Conservation (phyloP, 345 rosid species). For the Ceriops tagal region DNA sequence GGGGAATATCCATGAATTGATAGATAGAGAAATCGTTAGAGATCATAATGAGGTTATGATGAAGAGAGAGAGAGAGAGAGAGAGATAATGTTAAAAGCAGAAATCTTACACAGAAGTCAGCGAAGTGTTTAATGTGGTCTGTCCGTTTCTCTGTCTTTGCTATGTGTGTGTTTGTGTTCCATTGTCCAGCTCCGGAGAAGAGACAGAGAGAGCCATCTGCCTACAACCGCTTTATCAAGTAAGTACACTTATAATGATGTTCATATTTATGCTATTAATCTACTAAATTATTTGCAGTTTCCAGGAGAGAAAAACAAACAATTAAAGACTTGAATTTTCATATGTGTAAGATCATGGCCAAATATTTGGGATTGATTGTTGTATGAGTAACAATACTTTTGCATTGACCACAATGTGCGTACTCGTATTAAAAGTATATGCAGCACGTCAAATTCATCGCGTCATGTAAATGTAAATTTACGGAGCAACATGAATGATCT, state of each 20-base stretch:
- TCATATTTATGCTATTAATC: too few relatives aligned
- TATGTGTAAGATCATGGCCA: not conserved
- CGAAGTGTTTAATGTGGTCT: slow-evolving; percentile 36
- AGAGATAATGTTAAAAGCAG: not conserved
- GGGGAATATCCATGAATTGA: slow-evolving; percentile 19
- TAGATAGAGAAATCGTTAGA: slow-evolving; percentile 23
- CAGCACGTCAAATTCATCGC: too few relatives aligned
- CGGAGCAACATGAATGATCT: not conserved
- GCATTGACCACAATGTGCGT: too few relatives aligned
- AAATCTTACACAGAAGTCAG: slow-evolving; percentile 32
- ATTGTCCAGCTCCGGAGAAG: slow-evolving; percentile 93
- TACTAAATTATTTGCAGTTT: not conserved
- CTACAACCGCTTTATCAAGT: slow-evolving; percentile 99
- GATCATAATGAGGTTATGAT: slow-evolving; percentile 64
- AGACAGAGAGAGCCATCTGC: slow-evolving; percentile 99
- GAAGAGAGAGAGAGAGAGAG: slow-evolving; percentile 33
- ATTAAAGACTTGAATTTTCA: not conserved
- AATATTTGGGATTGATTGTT: too few relatives aligned
- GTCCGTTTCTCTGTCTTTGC: slow-evolving; percentile 42
- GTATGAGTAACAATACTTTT: too few relatives aligned
- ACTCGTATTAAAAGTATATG: too few relatives aligned
- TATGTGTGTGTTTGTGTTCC: slow-evolving; percentile 37
- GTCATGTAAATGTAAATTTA: too few relatives aligned
- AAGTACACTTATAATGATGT: slow-evolving; percentile 21
- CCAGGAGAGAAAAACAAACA: not conserved